phyloP scores from a whole-genome alignment of 345 rosid species.

The Gossypium australe region DNA sequence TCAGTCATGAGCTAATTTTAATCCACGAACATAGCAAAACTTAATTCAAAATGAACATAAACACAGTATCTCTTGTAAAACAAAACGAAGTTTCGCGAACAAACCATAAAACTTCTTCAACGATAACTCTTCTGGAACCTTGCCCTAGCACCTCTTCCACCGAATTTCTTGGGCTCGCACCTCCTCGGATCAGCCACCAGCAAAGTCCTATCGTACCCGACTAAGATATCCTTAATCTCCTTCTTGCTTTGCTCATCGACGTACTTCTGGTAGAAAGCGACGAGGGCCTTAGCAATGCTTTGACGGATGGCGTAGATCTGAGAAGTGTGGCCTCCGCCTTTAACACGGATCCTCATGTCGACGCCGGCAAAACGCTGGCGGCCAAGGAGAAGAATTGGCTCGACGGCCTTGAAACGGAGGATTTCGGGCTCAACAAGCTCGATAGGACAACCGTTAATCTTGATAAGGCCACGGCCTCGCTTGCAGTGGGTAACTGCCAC shows the following conservation, averaged over 20 bases:
- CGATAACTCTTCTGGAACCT: conserved; percentile 97
- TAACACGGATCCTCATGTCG: conserved; percentile 67
- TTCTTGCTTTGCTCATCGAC: conserved; percentile 87
- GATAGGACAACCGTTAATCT: conserved; percentile 78
- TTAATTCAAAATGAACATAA: neutral
- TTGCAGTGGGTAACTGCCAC: conserved; percentile 83
- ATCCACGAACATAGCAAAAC: neutral
- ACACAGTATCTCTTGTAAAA: conserved; percentile 1
- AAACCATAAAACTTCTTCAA: conserved; percentile 27
- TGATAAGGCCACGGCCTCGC: conserved; percentile 63
- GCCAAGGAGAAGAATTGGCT: conserved; percentile 78
- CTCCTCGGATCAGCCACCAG: conserved; percentile 90
- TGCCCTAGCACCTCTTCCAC: conserved; percentile 91
- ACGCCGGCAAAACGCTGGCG: conserved; percentile 68
- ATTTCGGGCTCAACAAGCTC: conserved; percentile 76
- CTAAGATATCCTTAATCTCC: conserved; percentile 81
- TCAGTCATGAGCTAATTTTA: neutral
- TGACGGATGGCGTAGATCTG: conserved; percentile 92
- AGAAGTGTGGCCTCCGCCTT: conserved; percentile 66
- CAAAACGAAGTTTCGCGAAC: neutral
- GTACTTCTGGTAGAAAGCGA: conserved; percentile 78
- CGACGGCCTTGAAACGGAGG: conserved; percentile 69
- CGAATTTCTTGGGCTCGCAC: conserved; percentile 97
- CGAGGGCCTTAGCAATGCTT: conserved; percentile 85
- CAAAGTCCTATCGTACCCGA: conserved; percentile 77